Evolutionary conservation across 352 stramenopile species (phyloP), one percentile per base, ranked within the genome.

Genomic region (Phytophthora fragariaefolia): DNA sequence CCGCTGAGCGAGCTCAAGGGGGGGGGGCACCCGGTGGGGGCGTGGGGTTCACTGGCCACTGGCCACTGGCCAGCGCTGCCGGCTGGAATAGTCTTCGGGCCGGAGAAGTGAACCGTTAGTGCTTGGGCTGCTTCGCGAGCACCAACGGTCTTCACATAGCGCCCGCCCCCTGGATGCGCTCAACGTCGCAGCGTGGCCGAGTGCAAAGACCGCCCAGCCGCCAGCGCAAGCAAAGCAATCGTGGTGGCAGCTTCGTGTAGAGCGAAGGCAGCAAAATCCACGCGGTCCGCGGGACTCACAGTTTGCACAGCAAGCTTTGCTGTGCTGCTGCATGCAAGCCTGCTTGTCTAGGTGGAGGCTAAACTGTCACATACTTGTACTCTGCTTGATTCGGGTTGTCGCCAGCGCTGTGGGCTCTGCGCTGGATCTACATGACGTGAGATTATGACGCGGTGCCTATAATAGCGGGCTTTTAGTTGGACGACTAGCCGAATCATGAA

Each of bases 1-100:
- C 23, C 43, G 22, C 43, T n/a, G n/a, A n/a, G n/a, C n/a, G n/a
- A n/a, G n/a, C n/a, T n/a, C n/a, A n/a, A n/a, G n/a, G n/a, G n/a
- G n/a, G n/a, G n/a, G n/a, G n/a, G n/a, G n/a, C n/a, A n/a, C n/a
- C n/a, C n/a, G n/a, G n/a, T n/a, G n/a, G n/a, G n/a, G n/a, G n/a
- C n/a, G n/a, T n/a, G n/a, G n/a, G n/a, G n/a, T n/a, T n/a, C 45
- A 28, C 63, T 27, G 53, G 62, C 53, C 8, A 43, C 20, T 15
- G 36, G 36, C 66, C 55, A 70, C 62, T 64, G 40, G 50, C 26
- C 34, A 59, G 47, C 23, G 15, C 13, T 7, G 24, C 58, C 45
- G 58, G 32, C 32, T 51, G 32, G 58, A 65, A 52, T 54, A 50
- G 52, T 34, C 9, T 50, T 57, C 22, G 7, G 53, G 52, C 54